phyloP scores from a whole-genome alignment of 116 monocot genomes.

The Phalaenopsis hybrid region DNA sequence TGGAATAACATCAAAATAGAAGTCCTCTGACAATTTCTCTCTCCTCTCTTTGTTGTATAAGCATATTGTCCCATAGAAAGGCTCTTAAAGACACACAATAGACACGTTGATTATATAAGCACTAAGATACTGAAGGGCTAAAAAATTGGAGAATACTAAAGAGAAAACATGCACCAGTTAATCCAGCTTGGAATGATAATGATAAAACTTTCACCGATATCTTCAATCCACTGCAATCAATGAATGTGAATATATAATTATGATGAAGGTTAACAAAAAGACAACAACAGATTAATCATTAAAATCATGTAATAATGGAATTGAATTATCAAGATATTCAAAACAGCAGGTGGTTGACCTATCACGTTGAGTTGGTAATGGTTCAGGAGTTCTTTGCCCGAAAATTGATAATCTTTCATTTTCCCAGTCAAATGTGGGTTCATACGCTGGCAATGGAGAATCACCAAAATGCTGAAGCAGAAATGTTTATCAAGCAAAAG shows the following conservation, averaged over 20 bases:
- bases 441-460: constrained; percentile 94
- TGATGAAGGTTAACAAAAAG: background rate
- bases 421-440: constrained; percentile 98
- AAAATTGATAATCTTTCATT: constrained; percentile 87
- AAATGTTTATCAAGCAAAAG: constrained; percentile 3
- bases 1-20: constrained; percentile 74
- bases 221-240: constrained; percentile 64
- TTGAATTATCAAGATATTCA: background rate
- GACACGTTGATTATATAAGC: background rate
- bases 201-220: constrained; percentile 86
- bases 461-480: constrained; percentile 74
- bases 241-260: constrained; percentile 1
- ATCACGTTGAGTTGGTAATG: constrained; percentile 40
- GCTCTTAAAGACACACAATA: constrained; percentile 48
- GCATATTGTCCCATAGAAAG: constrained; percentile 97
- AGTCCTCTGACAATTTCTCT: constrained; percentile 96
- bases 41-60: constrained; percentile 93
- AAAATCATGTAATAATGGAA: background rate
- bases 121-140: background rate
- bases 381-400: constrained; percentile 80
- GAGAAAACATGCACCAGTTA: constrained; percentile 43
- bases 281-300: background rate
- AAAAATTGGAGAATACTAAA: background rate
- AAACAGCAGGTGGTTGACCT: constrained; percentile 35
- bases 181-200: constrained; percentile 90